Percentiles rank a stretch among this genome's conserved stretches.
phyloP scores from a whole-genome alignment of 2,329 filamentous ascomycete species.

The Colletotrichum sp. region DNA sequence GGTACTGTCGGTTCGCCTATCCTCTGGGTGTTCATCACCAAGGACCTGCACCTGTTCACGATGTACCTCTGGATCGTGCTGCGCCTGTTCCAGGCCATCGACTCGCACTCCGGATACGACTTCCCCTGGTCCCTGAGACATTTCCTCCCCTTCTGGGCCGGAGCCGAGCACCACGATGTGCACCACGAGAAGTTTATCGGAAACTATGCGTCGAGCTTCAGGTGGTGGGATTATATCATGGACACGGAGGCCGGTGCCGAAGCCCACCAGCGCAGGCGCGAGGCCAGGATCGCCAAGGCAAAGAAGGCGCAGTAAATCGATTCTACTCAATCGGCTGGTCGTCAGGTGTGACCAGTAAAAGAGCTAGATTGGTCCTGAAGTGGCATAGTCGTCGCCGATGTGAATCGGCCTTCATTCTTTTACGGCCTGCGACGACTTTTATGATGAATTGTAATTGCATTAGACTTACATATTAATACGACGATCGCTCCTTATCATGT shows the following conservation, averaged over 20 bases:
- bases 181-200: conserved; percentile 99
- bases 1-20: conserved; percentile 85
- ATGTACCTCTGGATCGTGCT: conserved; percentile 97
- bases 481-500: neutral
- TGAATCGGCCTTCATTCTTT: neutral
- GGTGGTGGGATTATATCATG: conserved; percentile 96
- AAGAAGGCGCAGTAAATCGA: conserved; percentile 70
- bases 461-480: neutral
- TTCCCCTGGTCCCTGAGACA: conserved; percentile 97
- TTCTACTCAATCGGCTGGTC: neutral
- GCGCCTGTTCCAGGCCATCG: conserved; percentile 95
- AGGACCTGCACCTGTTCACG: conserved; percentile 90
- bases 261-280: conserved; percentile 81
- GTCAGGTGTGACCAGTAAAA: neutral
- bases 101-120: conserved; percentile 96
- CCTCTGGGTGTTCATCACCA: conserved; percentile 80
- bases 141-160: conserved; percentile 97
- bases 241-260: conserved; percentile 94
- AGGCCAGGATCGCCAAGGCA: conserved; percentile 72
- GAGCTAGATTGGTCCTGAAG: neutral
- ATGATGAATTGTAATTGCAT: neutral
- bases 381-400: neutral
- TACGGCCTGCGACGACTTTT: neutral
- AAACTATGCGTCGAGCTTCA: conserved; percentile 97
- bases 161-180: conserved; percentile 93